Base-by-base conservation (phyloP, 2,329 filamentous ascomycete genomes). In the Alternaria viburni region DNA sequence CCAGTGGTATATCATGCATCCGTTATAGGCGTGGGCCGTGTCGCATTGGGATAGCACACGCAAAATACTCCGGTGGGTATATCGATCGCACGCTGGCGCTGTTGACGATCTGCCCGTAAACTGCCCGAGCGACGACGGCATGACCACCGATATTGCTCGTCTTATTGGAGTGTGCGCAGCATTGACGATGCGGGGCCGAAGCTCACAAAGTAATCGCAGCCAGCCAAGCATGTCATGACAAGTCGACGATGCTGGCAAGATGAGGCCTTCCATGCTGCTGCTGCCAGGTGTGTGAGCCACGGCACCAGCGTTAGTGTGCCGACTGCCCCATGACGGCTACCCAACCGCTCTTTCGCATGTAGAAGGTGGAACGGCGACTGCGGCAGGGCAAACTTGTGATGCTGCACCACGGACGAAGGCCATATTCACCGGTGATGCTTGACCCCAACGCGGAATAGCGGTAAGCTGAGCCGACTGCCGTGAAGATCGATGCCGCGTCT, bases 1-100 rank as follows among this genome's bases (percentile, higher is more conserved):
- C 70, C 70, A 67, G 62, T 66, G 58, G 57, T 66, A 73, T 73
- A 73, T 64, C 54, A 63, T 64, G 62, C 55, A 60, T 57, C 57
- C 69, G 61, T 50, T 73, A 71, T 70, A 73, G 70, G 63, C 65
- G 56, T 67, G 62, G 65, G 62, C 64, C 62, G 57, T 59, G 60
- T 62, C 64, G 70, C 65, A 69, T 69, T 68, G 55, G 66, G 61
- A 63, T 62, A 65, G 71, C 60, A 58, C 69, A 70, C 67, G 64
- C 66, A 74, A 74, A 79, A 78, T 72, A 69, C 72, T 79, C 76
- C 77, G 76, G 76, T 69, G 72, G 69, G 66, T 73, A 69, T 70
- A 71, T 70, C 69, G 72, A 76, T 72, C 74, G 63, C 54, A 68
- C 62, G 62, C 71, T 70, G 72, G 73, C 68, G 69, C 72, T 69